A percentile compares a stretch with the other conserved stretches of the same genome.
phyloP scores from a whole-genome alignment of 202 grass and related monocot species.

The Schoenoplectus tabernaemontani region DNA sequence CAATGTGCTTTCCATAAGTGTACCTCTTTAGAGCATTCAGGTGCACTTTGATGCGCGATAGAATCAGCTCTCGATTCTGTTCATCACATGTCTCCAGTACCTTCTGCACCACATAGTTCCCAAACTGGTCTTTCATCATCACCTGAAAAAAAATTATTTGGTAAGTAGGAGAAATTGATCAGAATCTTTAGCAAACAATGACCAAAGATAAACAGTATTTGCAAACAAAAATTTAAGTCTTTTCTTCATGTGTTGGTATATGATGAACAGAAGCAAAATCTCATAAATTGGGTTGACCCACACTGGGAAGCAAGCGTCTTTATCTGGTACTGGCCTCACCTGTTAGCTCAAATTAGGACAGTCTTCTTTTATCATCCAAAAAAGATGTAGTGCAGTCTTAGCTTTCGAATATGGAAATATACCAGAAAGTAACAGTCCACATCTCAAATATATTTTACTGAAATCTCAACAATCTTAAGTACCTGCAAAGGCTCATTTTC shows the following conservation, averaged over 20 bases:
- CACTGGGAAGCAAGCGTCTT: not conserved
- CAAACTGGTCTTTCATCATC: slow-evolving; percentile 99
- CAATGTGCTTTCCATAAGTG: slow-evolving; percentile 98
- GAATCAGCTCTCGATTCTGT: slow-evolving; percentile 78
- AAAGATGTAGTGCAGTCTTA: not conserved
- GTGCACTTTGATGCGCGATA: slow-evolving; percentile 93
- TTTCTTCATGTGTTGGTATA: not conserved
- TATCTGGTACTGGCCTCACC: not conserved
- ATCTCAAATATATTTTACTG: not conserved
- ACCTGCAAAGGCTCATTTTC: slow-evolving; percentile 98
- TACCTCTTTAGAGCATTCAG: slow-evolving; percentile 92
- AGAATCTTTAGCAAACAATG: not conserved
- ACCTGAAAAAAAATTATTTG: too few relatives aligned
- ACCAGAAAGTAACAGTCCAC: not conserved
- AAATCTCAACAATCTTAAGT: slow-evolving; percentile 9
- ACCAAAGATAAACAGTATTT: not conserved
- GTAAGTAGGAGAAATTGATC: not conserved
- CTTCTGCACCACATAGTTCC: slow-evolving; percentile 96
- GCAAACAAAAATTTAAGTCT: not conserved
- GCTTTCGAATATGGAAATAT: not conserved
- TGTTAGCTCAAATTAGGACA: not conserved
- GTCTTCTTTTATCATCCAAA: not conserved
- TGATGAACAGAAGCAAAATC: not conserved
- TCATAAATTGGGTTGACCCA: not conserved
- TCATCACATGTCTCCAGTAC: slow-evolving; percentile 92